Percentiles rank a stretch among this genome's conserved stretches.
Conservation (phyloP, 2,329 filamentous ascomycete species). For the Fusarium floridanum region DNA sequence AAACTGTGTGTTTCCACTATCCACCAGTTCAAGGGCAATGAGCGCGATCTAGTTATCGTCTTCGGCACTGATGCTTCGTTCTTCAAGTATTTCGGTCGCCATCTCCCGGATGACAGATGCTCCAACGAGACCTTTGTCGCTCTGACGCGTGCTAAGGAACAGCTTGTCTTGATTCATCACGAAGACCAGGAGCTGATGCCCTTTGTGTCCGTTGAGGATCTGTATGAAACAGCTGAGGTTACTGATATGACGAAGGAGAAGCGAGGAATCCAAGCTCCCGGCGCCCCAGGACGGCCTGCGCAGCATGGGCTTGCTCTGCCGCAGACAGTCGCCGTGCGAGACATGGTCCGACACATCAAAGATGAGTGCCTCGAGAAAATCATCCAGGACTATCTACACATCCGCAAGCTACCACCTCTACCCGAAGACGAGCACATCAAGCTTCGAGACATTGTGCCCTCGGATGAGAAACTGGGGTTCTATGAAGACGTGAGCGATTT, state of each 20-base stretch:
- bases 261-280: conserved; percentile 1
- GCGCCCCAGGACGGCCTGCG: conserved; percentile 21
- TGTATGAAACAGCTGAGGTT: conserved; percentile 35
- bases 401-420: conserved; percentile 11
- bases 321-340: conserved; percentile 17
- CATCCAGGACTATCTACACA: conserved; percentile 28
- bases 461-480: conserved; percentile 16
- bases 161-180: conserved; percentile 47
- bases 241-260: neutral
- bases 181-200: conserved; percentile 37
- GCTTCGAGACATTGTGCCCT: conserved; percentile 30
- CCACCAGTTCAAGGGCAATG: conserved; percentile 52
- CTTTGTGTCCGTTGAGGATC: conserved; percentile 34
- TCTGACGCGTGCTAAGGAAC: conserved; percentile 46
- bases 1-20: conserved; percentile 50
- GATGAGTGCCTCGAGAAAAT: conserved; percentile 39
- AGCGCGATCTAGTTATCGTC: conserved; percentile 48
- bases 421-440: conserved; percentile 31
- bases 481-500: conserved; percentile 48
- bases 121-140: conserved; percentile 49
- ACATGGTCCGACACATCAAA: conserved; percentile 43
- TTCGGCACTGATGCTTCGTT: conserved; percentile 44
- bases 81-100: conserved; percentile 41
- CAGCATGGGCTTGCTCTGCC: conserved; percentile 32
- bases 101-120: conserved; percentile 46